Percentiles rank a stretch among this genome's conserved stretches.
These are phyloP conservation scores for Dactylorhiza incarnata DNA, from an alignment of 106 monocot species.

Conservation along the genomic window DNA sequence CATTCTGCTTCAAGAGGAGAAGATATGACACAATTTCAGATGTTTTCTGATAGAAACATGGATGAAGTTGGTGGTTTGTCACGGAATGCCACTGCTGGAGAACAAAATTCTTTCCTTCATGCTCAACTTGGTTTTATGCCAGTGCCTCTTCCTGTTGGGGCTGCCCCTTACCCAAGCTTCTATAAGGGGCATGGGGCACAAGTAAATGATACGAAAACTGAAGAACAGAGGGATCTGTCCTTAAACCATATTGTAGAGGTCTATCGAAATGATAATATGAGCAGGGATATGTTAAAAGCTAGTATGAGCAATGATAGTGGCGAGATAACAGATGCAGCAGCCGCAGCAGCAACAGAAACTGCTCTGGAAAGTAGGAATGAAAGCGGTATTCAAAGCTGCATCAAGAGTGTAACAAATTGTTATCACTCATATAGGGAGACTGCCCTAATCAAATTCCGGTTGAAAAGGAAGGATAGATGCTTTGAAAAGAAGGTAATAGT, in stretches of 20 bases:
- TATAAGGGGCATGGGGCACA: conserved; percentile 30
- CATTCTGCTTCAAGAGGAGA: conserved; percentile 6
- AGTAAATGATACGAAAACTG: conserved; percentile 11
- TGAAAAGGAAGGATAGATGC: conserved; percentile 89
- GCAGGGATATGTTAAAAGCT: conserved; percentile 29
- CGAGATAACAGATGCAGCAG: conserved; percentile 17
- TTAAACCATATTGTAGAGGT: conserved; percentile 11
- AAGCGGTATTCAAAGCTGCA: conserved; percentile 29
- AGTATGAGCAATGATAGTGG: conserved; percentile 28
- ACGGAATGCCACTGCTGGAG: conserved; percentile 12
- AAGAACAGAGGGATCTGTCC: conserved; percentile 12
- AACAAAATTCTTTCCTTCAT: conserved; percentile 10
- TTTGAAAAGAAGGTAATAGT: conserved; percentile 84
- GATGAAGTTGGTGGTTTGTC: conserved; percentile 11
- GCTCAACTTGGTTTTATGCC: conserved; percentile 41
- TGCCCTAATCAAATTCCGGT: conserved; percentile 75
- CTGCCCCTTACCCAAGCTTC: conserved; percentile 44
- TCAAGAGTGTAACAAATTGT: conserved; percentile 13
- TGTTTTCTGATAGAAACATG: conserved; percentile 16
- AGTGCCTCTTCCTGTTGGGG: conserved; percentile 39
- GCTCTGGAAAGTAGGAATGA: conserved; percentile 39
- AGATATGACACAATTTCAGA: conserved; percentile 1
- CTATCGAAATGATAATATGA: conserved; percentile 30
- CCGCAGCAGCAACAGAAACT: conserved; percentile 10
- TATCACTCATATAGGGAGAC: conserved; percentile 61